Base-by-base conservation (phyloP, 768 basidiomycete genomes). In the Xerocomellus amylosporus region DNA sequence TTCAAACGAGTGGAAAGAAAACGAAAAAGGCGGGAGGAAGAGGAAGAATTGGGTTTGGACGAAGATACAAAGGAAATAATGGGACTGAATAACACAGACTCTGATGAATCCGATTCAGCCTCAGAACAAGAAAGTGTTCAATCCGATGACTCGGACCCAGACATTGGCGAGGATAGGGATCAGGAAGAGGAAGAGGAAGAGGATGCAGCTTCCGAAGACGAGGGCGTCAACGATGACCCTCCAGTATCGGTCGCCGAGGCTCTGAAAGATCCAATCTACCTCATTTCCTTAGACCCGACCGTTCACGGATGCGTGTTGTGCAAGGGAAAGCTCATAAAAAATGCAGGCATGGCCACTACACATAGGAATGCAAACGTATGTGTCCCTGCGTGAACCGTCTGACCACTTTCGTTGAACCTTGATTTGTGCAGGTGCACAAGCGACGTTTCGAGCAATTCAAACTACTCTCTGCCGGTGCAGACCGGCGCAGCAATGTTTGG, bases 1-100 rank as follows among this genome's bases (percentile, higher is more conserved):
- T 90, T 89, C 77, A 91, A 92, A 72, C 82, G 90, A 55, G 77
- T 89, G 8, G 84, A 84, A 59, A 90, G 84, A 66, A 79, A 84
- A 43, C 79, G 77, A 24, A 77, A 76, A 62, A 84, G 79, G 61
- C 78, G 75, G 55, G 76, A 85, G 62, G 75, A 84, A 58, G 86
- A 87, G 56, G 84, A 86, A 66, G 79, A 82, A 47, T 76, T 86
- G 34, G 85, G 82, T 0, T 60, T 87, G 6, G 82, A 87, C 53
- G 80, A 78, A 33, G 85, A 84, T n/a, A 74, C 76, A 74, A 87
- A 79, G 63, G 82, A 81, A 45, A 64, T 83, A 34, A 71, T 89
- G 13, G 88, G 87, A 24, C 65, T 90, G 58, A 77, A 88, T 39
- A 85, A 90, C 59, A 87, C 87, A 1, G 86, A 90, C 68, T 87